Evolutionary conservation across 257 asterid species (phyloP).

Genomic region (Nicotiana sylvestris): DNA sequence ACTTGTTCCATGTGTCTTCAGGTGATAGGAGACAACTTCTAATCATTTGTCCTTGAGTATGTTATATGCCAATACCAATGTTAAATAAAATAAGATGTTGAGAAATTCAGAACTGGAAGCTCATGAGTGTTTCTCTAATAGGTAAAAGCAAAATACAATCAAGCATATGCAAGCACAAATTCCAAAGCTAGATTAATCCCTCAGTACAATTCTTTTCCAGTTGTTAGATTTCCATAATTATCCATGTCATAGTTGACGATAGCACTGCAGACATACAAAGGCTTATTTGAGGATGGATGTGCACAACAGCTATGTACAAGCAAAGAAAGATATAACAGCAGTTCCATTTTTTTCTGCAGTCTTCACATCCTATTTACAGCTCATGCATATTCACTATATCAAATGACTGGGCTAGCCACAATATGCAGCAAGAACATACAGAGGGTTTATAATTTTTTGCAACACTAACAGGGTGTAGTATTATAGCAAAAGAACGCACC

Average conservation of each 20-base stretch:
- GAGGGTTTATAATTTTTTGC: neutral
- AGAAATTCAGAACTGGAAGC: neutral
- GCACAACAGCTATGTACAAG: too few relatives aligned
- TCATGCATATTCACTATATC: neutral
- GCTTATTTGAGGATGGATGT: too few relatives aligned
- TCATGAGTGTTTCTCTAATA: neutral
- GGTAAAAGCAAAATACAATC: neutral
- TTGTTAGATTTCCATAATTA: neutral
- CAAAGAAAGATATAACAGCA: too few relatives aligned
- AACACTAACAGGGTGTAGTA: neutral
- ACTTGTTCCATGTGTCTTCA: neutral
- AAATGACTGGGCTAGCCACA: neutral
- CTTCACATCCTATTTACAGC: neutral
- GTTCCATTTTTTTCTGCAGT: neutral
- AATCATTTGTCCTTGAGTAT: neutral
- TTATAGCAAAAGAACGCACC: constrained; percentile 42
- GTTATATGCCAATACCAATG: neutral
- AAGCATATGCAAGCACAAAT: neutral
- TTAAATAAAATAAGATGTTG: neutral
- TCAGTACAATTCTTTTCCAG: neutral
- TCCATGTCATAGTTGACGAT: neutral
- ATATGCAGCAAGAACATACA: neutral
- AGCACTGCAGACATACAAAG: neutral
- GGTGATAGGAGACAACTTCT: neutral
- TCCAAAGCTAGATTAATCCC: neutral